Base-by-base conservation (phyloP, 768 basidiomycete species). In the Kwoniella sp. region DNA sequence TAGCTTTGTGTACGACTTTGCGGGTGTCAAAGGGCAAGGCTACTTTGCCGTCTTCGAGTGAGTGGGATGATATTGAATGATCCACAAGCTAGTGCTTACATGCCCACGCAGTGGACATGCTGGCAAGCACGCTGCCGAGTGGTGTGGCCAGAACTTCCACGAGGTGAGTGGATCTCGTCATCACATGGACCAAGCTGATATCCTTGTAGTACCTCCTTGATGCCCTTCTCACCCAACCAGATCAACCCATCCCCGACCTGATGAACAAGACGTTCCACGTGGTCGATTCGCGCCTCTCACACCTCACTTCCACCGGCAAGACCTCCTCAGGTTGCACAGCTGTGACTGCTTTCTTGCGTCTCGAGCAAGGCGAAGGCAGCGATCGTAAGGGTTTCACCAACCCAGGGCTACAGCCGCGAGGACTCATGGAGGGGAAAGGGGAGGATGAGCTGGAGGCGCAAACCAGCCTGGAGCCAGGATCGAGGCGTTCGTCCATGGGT, bases 251-350 rank as follows among this genome's bases (percentile, higher is more conserved):
- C 45, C 92, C 93, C 2, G 91, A 93, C 63, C 71, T 91, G 53
- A 81, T 98, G 53, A 96, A 98, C 71, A 79, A 85, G 67, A 90
- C 95, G 3, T 99, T 98, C 78, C 91, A 95, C 73, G 80, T 83
- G 33, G 95, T 98, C 52, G 95, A 99, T 68, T 80, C 77, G 40
- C 79, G 81, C 51, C 80, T 99, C 27, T 91, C 89, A 15, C 81
- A 79, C 40, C 83, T 96, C 66, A 85, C 90, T 66, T 83, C 86
- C 59, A 85, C 88, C 33, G 89, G 89, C 61, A 90, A 88, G 73
- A 91, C 93, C 42, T 89, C 93, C 65, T 91, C 89, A 6, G 95
- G 95, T 1, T 98, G 93, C 69, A 99, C 95, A 3, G 95, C 89
- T 4, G 95, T 95, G 29, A 91, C 88, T 23, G 90, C 90, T 2